phyloP scores from a whole-genome alignment of 108 stramenopile genomes.

The Stephanodiscus triporus region DNA sequence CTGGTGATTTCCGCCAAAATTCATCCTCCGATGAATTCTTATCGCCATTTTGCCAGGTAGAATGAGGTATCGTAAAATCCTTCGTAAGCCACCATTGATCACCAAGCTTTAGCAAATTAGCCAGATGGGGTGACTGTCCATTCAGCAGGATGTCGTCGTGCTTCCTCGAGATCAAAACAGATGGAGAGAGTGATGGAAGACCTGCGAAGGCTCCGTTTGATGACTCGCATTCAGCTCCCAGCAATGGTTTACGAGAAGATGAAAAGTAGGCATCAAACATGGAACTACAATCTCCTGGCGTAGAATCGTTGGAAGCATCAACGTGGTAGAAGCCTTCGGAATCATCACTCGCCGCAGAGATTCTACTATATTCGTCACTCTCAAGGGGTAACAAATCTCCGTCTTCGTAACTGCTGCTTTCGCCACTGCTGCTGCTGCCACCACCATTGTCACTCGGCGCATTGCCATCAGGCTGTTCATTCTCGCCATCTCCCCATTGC shows the following conservation, averaged over 20 bases:
- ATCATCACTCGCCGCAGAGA: slow-evolving; percentile 32
- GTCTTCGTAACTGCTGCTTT: slow-evolving; percentile 30
- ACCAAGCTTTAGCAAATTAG: slow-evolving; percentile 43
- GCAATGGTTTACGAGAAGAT: slow-evolving; percentile 27
- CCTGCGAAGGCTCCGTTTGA: slow-evolving; percentile 43
- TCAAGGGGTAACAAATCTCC: slow-evolving; percentile 18
- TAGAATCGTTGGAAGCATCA: slow-evolving; percentile 1
- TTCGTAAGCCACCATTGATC: slow-evolving; percentile 41
- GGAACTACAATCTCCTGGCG: neutral
- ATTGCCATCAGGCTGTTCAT: neutral
- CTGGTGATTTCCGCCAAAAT: slow-evolving; percentile 1
- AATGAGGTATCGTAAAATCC: slow-evolving; percentile 30
- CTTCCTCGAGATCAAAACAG: slow-evolving; percentile 51
- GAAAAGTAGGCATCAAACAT: slow-evolving; percentile 35
- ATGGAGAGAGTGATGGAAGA: slow-evolving; percentile 69
- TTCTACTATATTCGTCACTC: slow-evolving; percentile 23
- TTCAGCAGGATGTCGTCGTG: slow-evolving; percentile 52
- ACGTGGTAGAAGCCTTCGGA: slow-evolving; percentile 45
- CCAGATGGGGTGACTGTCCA: slow-evolving; percentile 61
- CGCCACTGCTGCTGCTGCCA: slow-evolving; percentile 27
- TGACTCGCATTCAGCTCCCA: neutral
- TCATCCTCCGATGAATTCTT: slow-evolving; percentile 4
- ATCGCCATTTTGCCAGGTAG: slow-evolving; percentile 16
- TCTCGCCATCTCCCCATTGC: slow-evolving; percentile 71
- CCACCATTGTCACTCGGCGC: slow-evolving; percentile 34